Base-by-base conservation (phyloP, 805 yeast species). In the Kluyveromyces starmeri region DNA sequence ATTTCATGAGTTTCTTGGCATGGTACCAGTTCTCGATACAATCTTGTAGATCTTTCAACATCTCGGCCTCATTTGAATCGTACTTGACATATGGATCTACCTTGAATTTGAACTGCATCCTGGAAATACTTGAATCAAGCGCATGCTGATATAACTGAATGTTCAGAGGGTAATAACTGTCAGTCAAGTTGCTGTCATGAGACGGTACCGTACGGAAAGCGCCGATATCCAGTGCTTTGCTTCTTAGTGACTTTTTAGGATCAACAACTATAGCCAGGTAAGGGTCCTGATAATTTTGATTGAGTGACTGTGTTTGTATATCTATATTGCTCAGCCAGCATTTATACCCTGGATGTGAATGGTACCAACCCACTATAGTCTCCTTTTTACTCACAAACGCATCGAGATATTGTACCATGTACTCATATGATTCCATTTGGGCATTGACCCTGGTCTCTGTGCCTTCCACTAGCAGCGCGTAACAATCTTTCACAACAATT, bases 311-410 rank as follows among this genome's bases (percentile, higher is more conserved):
- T 0, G 97, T 89, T 28, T 83, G 78, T 21, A 92, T 94, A 58
- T 89, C 97, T 25, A 89, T 85, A 4, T 92, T 94, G 36, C 92
- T 78, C 28, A 89, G 59, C 96, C 96, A 89, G 55, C 96, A 88
- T 12, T 96, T 96, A 56, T 86, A 89, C 0, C 96, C 95, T 0
- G 98, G 98, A 57, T 89, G 98, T 68, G 97, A 85, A 58, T 89
- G 98, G 59, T 92, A 89, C 98, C 98, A 89, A 7, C 98, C 98
- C 11, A 92, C 83, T 15, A 89, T 81, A 45, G 82, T 71, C 42
- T 82, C 79, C n/a, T 53, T 40, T n/a, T 49, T 72, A 71, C 41
- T 73, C 55, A 27, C 68, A 62, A 53, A 41, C 21, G 50, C 58
- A 36, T 78, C 78, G 34, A 83, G 62, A 55, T 83, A 86, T 40